These are phyloP conservation scores for Cichorium intybus DNA, from an alignment of 140 eudicot genomes.

Conservation along the genomic window DNA sequence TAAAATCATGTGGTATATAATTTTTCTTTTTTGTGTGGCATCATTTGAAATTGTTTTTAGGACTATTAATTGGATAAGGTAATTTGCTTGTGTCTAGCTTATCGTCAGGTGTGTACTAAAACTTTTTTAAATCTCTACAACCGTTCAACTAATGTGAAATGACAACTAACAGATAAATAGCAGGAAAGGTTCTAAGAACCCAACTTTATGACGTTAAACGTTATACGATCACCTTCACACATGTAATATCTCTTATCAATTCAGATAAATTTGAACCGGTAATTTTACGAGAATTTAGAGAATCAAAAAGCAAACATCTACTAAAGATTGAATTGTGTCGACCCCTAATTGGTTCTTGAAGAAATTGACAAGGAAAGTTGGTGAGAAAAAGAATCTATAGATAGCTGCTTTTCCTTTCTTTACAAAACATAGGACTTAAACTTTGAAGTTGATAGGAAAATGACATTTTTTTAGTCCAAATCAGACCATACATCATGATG, in stretches of 20 bases:
- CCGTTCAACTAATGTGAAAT: not conserved
- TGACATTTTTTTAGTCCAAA: conserved; percentile 14
- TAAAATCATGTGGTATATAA: not conserved
- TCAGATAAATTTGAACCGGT: not conserved
- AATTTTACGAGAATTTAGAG: not conserved
- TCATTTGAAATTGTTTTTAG: not conserved
- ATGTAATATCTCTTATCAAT: conserved; percentile 2
- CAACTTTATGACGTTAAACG: not conserved
- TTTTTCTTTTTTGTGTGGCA: not conserved
- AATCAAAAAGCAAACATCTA: conserved; percentile 2
- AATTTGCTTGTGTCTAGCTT: too few relatives aligned
- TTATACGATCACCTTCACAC: not conserved
- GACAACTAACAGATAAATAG: not conserved
- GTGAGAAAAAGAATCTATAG: conserved; percentile 9
- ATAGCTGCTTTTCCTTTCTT: conserved; percentile 7
- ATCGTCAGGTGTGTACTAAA: not conserved
- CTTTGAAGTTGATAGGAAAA: conserved; percentile 21
- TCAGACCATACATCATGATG: conserved; percentile 9
- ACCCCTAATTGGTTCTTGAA: conserved; percentile 10
- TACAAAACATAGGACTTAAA: conserved; percentile 25
- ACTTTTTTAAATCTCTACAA: not conserved
- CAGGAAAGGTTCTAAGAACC: not conserved
- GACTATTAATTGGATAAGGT: too few relatives aligned
- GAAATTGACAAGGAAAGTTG: conserved; percentile 4
- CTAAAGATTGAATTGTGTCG: conserved; percentile 3